These are phyloP conservation scores for Candida hispaniensis DNA, from an alignment of 805 yeast species.

Conservation along the genomic window DNA sequence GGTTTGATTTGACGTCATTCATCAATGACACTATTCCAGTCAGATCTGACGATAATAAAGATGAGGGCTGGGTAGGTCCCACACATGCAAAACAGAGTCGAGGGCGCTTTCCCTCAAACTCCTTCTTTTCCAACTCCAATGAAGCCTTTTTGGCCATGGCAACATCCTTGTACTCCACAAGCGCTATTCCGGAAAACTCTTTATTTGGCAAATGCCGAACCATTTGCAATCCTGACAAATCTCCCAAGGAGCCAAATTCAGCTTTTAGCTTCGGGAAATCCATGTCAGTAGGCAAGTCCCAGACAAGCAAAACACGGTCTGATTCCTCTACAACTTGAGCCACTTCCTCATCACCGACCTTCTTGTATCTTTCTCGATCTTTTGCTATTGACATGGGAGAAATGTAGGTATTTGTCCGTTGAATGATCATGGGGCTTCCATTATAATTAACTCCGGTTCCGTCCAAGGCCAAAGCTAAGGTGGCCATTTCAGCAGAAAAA, in stretches of 20 bases:
- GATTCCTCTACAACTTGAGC: conserved; percentile 17
- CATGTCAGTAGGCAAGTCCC: conserved; percentile 10
- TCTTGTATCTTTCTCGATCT: too few relatives aligned
- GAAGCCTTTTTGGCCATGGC: conserved; percentile 25
- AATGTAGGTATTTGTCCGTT: conserved; percentile 40
- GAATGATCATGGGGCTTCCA: conserved; percentile 26
- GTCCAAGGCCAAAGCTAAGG: conserved; percentile 39
- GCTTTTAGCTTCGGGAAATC: too few relatives aligned
- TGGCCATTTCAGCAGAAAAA: conserved; percentile 42
- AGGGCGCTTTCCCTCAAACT: conserved; percentile 31
- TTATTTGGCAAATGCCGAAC: conserved; percentile 11
- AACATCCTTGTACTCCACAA: conserved; percentile 19
- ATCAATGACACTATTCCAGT: conserved; percentile 26
- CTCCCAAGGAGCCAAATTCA: conserved; percentile 17
- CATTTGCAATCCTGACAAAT: conserved; percentile 25
- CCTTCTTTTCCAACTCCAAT: conserved; percentile 30
- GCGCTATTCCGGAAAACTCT: conserved; percentile 8
- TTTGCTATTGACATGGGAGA: conserved; percentile 29
- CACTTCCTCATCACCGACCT: conserved; percentile 15
- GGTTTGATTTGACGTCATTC: conserved; percentile 19
- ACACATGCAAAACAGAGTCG: conserved; percentile 33
- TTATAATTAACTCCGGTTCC: conserved; percentile 22
- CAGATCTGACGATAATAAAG: conserved; percentile 23
- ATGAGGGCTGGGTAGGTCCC: conserved; percentile 21
- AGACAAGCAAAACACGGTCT: conserved; percentile 8